Evolutionary conservation across 768 basidiomycete genomes (phyloP).

Genomic region (Termitomyces sp.): DNA sequence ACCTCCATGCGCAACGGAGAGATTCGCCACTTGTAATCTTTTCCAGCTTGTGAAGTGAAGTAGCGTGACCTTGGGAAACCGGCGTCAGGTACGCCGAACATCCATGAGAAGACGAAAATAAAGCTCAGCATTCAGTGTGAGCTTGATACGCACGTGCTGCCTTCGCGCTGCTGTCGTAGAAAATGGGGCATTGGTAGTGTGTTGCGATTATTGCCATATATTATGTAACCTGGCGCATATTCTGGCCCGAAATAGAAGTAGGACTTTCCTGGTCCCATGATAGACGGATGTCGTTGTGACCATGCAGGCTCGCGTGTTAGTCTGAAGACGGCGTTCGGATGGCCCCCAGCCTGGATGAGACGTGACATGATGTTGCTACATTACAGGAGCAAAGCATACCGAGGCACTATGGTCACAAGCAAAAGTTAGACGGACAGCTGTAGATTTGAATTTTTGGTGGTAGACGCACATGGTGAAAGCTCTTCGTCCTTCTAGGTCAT

Average conservation of each 20-base stretch:
- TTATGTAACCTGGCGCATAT: conserved; percentile 53
- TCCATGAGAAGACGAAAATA: conserved; percentile 2
- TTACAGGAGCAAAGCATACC: not conserved
- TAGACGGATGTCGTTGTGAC: conserved; percentile 60
- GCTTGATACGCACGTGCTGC: conserved; percentile 49
- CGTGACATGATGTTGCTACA: not conserved
- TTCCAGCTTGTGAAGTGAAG: conserved; percentile 66
- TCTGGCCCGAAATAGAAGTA: conserved; percentile 74
- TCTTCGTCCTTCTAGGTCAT: conserved; percentile 56
- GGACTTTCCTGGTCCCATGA: conserved; percentile 79
- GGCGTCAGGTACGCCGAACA: conserved; percentile 2
- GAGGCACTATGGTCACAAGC: conserved; percentile 11
- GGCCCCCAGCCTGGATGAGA: conserved; percentile 40
- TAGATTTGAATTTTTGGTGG: conserved; percentile 1
- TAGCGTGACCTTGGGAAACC: conserved; percentile 55
- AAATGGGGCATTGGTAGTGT: conserved; percentile 53
- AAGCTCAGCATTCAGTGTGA: conserved; percentile 1
- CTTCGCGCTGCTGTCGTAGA: conserved; percentile 51
- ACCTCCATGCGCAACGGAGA: conserved; percentile 66
- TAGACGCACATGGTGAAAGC: conserved; percentile 68
- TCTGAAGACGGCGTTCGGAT: conserved; percentile 59
- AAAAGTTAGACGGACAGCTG: conserved; percentile 13
- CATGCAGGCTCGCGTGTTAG: conserved; percentile 62
- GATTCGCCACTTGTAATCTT: conserved; percentile 74
- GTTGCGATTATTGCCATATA: conserved; percentile 61